Evolutionary conservation across 2,329 filamentous ascomycete genomes (phyloP).

Genomic region (Botrytis porri): DNA sequence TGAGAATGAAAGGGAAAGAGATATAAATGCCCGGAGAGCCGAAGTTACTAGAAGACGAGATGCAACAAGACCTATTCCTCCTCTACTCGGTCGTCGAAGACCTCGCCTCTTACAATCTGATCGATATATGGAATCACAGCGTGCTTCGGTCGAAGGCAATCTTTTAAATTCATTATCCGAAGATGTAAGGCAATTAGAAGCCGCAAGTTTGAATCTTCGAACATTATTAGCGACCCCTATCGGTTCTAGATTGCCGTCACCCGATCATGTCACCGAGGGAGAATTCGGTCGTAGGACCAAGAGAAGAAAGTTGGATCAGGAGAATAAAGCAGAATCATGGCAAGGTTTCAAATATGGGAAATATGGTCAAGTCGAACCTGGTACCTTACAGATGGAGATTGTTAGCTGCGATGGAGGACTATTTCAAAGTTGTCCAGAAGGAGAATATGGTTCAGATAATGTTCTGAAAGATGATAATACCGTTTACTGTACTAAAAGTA

Average conservation of each 20-base stretch:
- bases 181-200: slow-evolving; percentile 33
- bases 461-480: slow-evolving; percentile 77
- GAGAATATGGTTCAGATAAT: slow-evolving; percentile 68
- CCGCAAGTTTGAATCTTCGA: slow-evolving; percentile 28
- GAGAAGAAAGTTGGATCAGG: slow-evolving; percentile 67
- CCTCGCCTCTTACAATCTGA: slow-evolving; percentile 32
- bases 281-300: slow-evolving; percentile 57
- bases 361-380: slow-evolving; percentile 83
- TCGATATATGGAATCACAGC: slow-evolving; percentile 35
- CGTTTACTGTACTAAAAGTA: slow-evolving; percentile 88
- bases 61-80: slow-evolving; percentile 15
- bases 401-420: slow-evolving; percentile 84
- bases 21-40: slow-evolving; percentile 12
- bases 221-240: slow-evolving; percentile 33
- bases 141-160: slow-evolving; percentile 20
- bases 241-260: slow-evolving; percentile 24
- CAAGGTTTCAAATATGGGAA: slow-evolving; percentile 74
- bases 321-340: slow-evolving; percentile 48
- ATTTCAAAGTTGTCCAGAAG: slow-evolving; percentile 50
- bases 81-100: slow-evolving; percentile 25
- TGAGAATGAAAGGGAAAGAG: background rate
- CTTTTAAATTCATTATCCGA: slow-evolving; percentile 23
- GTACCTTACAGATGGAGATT: slow-evolving; percentile 80
- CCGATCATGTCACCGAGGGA: slow-evolving; percentile 34
- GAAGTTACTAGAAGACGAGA: slow-evolving; percentile 23